Evolutionary conservation across 495 filamentous ascomycete species (phyloP), one percentile per base, ranked within the genome.

Genomic region (Penicillium riverlandense): DNA sequence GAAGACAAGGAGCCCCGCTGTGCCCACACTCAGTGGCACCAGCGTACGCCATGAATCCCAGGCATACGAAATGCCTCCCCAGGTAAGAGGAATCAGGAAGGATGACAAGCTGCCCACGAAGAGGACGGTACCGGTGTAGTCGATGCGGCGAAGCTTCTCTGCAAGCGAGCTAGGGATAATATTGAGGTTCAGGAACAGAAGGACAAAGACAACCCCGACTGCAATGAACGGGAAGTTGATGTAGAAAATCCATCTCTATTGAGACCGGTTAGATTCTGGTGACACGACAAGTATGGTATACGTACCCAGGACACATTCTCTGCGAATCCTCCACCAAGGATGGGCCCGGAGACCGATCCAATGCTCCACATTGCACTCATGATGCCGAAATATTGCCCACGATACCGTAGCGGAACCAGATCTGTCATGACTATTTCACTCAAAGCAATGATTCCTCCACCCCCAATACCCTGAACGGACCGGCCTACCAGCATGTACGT

Each of bases 371-470:
- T 80, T 8, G 60, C 70, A 27, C 67, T 69, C 15, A 71, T 45
- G 35, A 80, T 68, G 6, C 76, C 76, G 33, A 66, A 65, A 56
- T 76, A 80, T 46, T 76, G 57, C 13, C 67, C 69, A 35, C 69
- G 55, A 11, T 60, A 55, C 11, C 66, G 49, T 6, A 77, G 55
- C 0, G 73, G 70, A 10, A 77, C 76, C 9, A 89, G 59, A 50
- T 88, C 85, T 0, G 83, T 85, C 36, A 88, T 71, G 12, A 88
- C 63, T 14, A 87, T 79, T 54, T 86, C 81, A 1, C 72, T 75
- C 46, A 88, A 55, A 6, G 74, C 70, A 12, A 86, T 70, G 32
- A 90, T 66, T 0, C 85, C 85, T n/a, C 85, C 84, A 22, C 82
- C 84, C 8, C 85, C 85, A 14, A 85, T 58, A 35, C 85, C 85